Conservation (phyloP, 129 eudicot species). For the Helichrysum umbraculigerum region DNA sequence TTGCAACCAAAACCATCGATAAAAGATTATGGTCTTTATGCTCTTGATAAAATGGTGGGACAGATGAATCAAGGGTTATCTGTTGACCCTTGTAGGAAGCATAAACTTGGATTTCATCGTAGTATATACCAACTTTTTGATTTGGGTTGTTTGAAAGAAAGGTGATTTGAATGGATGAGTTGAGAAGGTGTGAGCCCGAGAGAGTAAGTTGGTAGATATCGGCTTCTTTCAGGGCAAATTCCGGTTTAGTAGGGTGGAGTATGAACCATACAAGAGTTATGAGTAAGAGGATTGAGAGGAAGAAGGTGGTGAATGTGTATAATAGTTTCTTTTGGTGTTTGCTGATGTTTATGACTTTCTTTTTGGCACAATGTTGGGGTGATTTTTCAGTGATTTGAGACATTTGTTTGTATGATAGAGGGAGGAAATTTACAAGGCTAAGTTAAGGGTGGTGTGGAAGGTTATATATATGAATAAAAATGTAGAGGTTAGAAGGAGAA, state of each 20-base stretch:
- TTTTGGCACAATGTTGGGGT: constrained; percentile 87
- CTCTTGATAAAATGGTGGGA: constrained; percentile 72
- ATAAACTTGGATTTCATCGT: constrained; percentile 54
- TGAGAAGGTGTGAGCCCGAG: constrained; percentile 63
- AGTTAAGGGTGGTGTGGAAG: constrained; percentile 44
- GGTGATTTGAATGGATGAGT: constrained; percentile 77
- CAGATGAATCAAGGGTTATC: constrained; percentile 54
- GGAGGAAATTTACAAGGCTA: constrained; percentile 36
- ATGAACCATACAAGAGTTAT: constrained; percentile 60
- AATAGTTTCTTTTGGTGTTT: constrained; percentile 63
- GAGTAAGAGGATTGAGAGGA: constrained; percentile 63
- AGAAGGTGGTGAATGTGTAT: constrained; percentile 50
- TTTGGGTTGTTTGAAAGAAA: constrained; percentile 65
- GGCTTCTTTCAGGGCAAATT: constrained; percentile 71
- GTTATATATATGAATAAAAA: constrained; percentile 40
- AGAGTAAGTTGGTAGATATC: constrained; percentile 71
- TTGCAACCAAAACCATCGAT: constrained; percentile 54
- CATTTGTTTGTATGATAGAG: constrained; percentile 43
- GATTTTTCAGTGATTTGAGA: constrained; percentile 72
- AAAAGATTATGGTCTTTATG: constrained; percentile 55
- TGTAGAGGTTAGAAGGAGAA: constrained; percentile 26
- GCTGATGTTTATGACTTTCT: constrained; percentile 38
- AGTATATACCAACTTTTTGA: constrained; percentile 72
- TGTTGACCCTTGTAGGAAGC: constrained; percentile 75
- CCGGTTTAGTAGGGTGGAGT: constrained; percentile 82